phyloP scores from a whole-genome alignment of 768 basidiomycete species.

The Mycena sanguinolenta region DNA sequence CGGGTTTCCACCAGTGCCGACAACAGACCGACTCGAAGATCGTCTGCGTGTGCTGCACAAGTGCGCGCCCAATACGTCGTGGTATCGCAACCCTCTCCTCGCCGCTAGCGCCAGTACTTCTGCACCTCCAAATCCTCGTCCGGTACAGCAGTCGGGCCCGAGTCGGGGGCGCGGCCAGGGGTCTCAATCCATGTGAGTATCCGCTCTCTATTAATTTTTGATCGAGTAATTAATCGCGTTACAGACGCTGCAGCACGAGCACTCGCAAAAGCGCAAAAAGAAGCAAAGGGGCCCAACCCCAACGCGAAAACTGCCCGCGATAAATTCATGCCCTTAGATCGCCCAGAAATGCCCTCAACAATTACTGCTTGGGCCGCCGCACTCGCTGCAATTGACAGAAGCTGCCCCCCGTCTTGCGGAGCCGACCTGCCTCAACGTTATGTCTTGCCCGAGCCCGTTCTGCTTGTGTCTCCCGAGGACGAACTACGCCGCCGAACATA shows the following conservation, averaged over 20 bases:
- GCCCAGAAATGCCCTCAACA: conserved; percentile 20
- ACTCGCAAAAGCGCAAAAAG: conserved; percentile 9
- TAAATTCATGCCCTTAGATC: conserved; percentile 9
- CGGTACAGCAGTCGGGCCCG: neutral
- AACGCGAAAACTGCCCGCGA: conserved; percentile 5
- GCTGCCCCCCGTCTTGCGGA: conserved; percentile 10
- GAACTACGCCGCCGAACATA: neutral
- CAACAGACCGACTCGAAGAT: too few relatives aligned
- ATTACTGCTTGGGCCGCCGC: conserved; percentile 19
- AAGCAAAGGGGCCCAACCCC: conserved; percentile 9
- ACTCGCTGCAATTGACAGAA: conserved; percentile 14
- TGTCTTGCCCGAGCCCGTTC: conserved; percentile 19
- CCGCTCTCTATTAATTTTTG: too few relatives aligned
- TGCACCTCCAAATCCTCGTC: neutral
- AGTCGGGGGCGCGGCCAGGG: conserved; percentile 1
- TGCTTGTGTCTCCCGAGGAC: conserved; percentile 5
- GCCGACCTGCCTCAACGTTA: conserved; percentile 12
- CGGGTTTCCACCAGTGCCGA: neutral
- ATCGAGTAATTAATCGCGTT: neutral
- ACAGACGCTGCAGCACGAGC: conserved; percentile 9
- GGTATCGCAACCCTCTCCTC: neutral
- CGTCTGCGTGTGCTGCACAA: too few relatives aligned
- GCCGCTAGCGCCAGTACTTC: neutral
- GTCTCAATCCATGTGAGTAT: too few relatives aligned
- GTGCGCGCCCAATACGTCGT: neutral